Percentiles rank a stretch among this genome's conserved stretches.
These are phyloP conservation scores for Aspergillus mulundensis DNA, from an alignment of 495 filamentous ascomycete genomes.

Conservation along the genomic window DNA sequence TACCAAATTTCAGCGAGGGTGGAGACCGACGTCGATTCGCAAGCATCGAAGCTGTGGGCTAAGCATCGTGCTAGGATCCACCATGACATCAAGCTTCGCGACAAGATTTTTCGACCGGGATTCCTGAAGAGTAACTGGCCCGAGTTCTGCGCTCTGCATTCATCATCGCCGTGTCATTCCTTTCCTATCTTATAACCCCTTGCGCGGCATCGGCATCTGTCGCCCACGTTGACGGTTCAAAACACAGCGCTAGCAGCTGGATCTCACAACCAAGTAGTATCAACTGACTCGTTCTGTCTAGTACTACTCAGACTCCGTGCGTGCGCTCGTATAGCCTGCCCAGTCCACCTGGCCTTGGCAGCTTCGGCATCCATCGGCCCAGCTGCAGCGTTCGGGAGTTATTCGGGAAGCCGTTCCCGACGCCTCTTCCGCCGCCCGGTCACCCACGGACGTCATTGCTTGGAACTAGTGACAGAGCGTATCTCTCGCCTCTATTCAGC, in stretches of 20 bases:
- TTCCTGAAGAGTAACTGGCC: neutral
- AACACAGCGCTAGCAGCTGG: too few relatives aligned
- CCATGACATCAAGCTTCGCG: neutral
- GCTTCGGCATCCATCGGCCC: neutral
- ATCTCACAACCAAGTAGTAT: too few relatives aligned
- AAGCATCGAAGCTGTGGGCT: neutral
- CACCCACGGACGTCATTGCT: too few relatives aligned
- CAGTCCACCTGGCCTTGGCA: neutral
- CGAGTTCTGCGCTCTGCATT: neutral
- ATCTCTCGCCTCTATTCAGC: neutral
- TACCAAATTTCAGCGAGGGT: neutral
- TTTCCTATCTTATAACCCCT: neutral
- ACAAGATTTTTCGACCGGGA: neutral
- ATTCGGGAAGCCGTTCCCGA: slow-evolving; percentile 7
- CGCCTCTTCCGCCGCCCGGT: neutral
- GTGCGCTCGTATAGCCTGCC: too few relatives aligned
- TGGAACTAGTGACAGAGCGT: too few relatives aligned
- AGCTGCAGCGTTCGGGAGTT: neutral
- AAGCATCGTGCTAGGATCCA: slow-evolving; percentile 5
- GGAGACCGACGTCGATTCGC: neutral
- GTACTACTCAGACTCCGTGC: too few relatives aligned
- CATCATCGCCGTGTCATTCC: slow-evolving; percentile 6
- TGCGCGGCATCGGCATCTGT: neutral
- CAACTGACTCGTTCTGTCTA: too few relatives aligned
- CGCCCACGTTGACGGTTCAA: neutral